These are phyloP conservation scores for Eleusine coracana DNA, from an alignment of 176 grass and related monocot genomes.

Conservation along the genomic window DNA sequence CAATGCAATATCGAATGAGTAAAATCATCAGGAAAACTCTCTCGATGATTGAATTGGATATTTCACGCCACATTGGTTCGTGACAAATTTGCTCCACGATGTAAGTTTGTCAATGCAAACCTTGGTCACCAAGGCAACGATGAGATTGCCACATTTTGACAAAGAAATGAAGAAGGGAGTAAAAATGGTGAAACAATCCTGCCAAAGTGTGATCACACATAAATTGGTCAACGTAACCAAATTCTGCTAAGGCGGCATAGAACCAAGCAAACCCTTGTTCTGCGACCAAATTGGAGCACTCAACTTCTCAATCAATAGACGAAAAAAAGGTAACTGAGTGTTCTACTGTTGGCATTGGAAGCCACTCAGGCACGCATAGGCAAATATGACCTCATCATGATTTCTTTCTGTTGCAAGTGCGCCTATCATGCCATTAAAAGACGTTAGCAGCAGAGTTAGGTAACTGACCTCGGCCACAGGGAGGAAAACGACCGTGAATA, in stretches of 20 bases:
- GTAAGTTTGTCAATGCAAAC: neutral
- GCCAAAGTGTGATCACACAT: neutral
- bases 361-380: neutral
- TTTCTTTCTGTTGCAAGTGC: slow-evolving; percentile 16
- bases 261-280: neutral
- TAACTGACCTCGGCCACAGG: slow-evolving; percentile 20
- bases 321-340: neutral
- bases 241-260: neutral
- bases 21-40: neutral
- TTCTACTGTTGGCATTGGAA: slow-evolving; percentile 9
- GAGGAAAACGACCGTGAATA: neutral
- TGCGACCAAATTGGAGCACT: neutral
- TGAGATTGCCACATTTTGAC: neutral
- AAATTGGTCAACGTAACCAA: neutral
- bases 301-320: neutral
- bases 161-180: neutral
- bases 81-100: neutral
- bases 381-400: neutral
- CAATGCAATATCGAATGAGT: neutral
- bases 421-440: neutral
- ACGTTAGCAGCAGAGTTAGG: neutral
- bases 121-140: neutral
- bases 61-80: neutral
- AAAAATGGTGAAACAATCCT: neutral
- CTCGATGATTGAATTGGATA: neutral